phyloP scores from a whole-genome alignment of 495 filamentous ascomycete genomes.

The Copromyces sp. region DNA sequence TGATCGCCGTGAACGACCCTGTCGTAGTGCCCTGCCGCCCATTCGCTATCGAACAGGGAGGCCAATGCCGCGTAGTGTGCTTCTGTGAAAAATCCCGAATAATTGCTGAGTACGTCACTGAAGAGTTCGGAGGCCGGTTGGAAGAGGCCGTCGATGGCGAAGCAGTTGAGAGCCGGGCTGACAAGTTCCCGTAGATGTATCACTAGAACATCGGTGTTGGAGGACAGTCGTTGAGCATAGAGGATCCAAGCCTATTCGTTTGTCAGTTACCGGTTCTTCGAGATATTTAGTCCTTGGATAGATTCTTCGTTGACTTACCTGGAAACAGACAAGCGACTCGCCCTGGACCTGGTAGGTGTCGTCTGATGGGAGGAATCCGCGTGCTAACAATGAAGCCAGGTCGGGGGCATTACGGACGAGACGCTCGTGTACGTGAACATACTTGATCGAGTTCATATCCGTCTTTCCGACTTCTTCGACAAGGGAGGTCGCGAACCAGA shows the following conservation, averaged over 20 bases:
- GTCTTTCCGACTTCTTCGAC: constrained; percentile 68
- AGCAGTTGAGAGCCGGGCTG: constrained; percentile 43
- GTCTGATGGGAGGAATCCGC: constrained; percentile 29
- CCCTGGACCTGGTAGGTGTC: constrained; percentile 21
- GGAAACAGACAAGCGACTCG: constrained; percentile 51
- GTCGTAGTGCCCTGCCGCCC: constrained; percentile 42
- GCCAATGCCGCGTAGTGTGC: constrained; percentile 45
- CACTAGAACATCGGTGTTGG: constrained; percentile 42
- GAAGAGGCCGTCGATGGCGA: constrained; percentile 44
- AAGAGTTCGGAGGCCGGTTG: constrained; percentile 53
- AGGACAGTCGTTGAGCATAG: constrained; percentile 51
- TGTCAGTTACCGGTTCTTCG: constrained; percentile 1
- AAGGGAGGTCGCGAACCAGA: constrained; percentile 64
- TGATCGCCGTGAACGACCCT: constrained; percentile 49
- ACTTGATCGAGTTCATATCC: constrained; percentile 45
- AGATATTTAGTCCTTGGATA: background rate
- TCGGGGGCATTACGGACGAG: constrained; percentile 43
- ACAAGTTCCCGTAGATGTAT: constrained; percentile 47
- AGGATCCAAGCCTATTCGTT: constrained; percentile 50
- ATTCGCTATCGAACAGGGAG: constrained; percentile 45
- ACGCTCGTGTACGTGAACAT: constrained; percentile 39
- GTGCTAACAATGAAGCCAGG: constrained; percentile 35
- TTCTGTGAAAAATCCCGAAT: constrained; percentile 48
- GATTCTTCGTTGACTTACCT: constrained; percentile 31
- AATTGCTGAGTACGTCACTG: constrained; percentile 54